These are phyloP conservation scores for Vitis rotundifolia DNA, from an alignment of 164 flowering plant species.

Conservation along the genomic window DNA sequence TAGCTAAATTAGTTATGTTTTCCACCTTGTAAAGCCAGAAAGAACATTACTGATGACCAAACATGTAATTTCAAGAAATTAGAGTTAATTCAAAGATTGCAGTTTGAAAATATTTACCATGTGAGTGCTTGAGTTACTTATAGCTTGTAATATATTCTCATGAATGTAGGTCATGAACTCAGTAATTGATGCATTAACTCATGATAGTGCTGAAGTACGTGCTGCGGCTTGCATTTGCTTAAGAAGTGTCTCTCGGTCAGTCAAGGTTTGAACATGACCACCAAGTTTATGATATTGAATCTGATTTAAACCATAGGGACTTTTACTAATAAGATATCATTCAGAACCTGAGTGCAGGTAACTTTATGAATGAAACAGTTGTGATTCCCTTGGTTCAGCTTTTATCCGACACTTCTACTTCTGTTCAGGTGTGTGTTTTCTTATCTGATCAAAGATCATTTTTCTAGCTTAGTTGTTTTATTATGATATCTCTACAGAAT, in stretches of 20 bases:
- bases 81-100: background rate
- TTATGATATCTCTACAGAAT: too few relatives aligned
- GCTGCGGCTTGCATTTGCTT: slow-evolving; percentile 84
- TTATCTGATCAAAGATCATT: background rate
- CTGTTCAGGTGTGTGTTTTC: slow-evolving; percentile 67
- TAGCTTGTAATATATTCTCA: slow-evolving; percentile 5
- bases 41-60: background rate
- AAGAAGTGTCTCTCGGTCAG: slow-evolving; percentile 78
- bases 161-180: slow-evolving; percentile 54
- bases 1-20: background rate
- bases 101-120: slow-evolving; percentile 3
- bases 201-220: slow-evolving; percentile 74
- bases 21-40: background rate
- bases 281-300: slow-evolving; percentile 1
- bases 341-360: slow-evolving; percentile 94
- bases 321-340: slow-evolving; percentile 27
- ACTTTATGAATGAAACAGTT: slow-evolving; percentile 57
- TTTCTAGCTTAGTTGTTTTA: background rate
- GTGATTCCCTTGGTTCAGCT: slow-evolving; percentile 66
- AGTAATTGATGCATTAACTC: slow-evolving; percentile 56
- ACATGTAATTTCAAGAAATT: background rate
- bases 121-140: background rate
- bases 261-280: slow-evolving; percentile 56
- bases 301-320: background rate
- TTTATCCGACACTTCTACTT: slow-evolving; percentile 49